phyloP scores from a whole-genome alignment of 257 asterid species.

The Capsicum baccatum region DNA sequence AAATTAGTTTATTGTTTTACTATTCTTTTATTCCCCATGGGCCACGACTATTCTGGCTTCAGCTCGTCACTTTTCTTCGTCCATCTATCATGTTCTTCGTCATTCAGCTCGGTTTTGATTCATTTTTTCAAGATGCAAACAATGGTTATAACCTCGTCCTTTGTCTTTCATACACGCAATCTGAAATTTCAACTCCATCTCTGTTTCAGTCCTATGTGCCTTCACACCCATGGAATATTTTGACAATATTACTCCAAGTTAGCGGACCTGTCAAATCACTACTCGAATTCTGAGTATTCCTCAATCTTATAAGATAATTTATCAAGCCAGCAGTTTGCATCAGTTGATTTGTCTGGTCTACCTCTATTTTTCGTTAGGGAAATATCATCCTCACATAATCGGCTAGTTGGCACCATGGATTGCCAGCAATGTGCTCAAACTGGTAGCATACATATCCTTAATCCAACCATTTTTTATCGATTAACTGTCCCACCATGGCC shows the following conservation, averaged over 20 bases:
- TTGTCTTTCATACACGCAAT: neutral
- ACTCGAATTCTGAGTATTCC: neutral
- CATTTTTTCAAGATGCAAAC: neutral
- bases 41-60: neutral
- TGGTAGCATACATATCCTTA: constrained; percentile 6
- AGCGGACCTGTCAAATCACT: constrained; percentile 16
- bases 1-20: neutral
- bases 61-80: neutral
- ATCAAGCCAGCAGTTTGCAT: neutral
- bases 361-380: neutral
- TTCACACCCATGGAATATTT: constrained; percentile 15
- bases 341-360: constrained; percentile 3
- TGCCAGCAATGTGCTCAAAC: constrained; percentile 15
- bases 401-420: neutral
- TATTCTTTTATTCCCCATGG: constrained; percentile 3
- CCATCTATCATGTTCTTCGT: neutral
- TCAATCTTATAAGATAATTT: neutral
- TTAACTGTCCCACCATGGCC: neutral
- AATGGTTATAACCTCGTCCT: neutral
- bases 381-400: neutral
- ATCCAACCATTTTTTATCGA: neutral
- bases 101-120: neutral
- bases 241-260: neutral
- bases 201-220: constrained; percentile 13
- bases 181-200: constrained; percentile 5